Evolutionary conservation across 1,284 basidiomycete genomes (phyloP).

Genomic region (Heimioporus punctisporus): DNA sequence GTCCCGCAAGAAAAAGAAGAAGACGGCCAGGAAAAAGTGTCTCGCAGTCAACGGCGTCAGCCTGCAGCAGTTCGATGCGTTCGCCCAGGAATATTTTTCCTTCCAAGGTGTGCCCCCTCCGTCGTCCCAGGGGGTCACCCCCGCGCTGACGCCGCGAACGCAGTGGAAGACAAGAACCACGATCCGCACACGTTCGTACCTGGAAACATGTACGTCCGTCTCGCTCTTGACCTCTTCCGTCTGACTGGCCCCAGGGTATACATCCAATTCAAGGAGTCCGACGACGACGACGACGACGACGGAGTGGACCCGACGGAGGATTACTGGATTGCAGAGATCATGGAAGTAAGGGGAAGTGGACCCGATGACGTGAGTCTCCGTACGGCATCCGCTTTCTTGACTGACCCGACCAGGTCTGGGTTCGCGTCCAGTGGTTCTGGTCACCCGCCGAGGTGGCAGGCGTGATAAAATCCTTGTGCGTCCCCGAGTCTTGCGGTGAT

Average conservation of each 20-base stretch:
- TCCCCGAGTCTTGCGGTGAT: background rate
- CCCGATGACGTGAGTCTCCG: conserved; percentile 14
- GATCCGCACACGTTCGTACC: conserved; percentile 21
- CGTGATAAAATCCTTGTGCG: conserved; percentile 48
- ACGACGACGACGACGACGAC: background rate
- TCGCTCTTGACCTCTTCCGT: background rate
- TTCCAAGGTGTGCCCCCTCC: conserved; percentile 10
- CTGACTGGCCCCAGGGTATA: conserved; percentile 29
- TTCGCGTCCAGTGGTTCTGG: conserved; percentile 51
- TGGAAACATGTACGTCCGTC: conserved; percentile 29
- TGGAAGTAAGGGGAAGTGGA: conserved; percentile 17
- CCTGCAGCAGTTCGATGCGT: conserved; percentile 9
- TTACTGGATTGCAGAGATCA: conserved; percentile 28
- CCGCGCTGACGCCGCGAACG: background rate
- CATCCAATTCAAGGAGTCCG: conserved; percentile 20
- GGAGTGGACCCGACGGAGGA: background rate
- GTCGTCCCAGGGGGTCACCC: no score
- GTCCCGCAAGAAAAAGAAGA: conserved; percentile 20
- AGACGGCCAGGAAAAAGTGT: background rate
- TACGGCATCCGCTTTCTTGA: background rate
- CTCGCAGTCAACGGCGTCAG: conserved; percentile 9
- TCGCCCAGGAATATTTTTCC: conserved; percentile 16
- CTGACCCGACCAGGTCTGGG: conserved; percentile 42
- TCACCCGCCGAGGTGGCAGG: conserved; percentile 40
- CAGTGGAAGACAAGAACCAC: conserved; percentile 30